phyloP scores from a whole-genome alignment of 176 grass and related monocot species.

The Aechmea fasciata region DNA sequence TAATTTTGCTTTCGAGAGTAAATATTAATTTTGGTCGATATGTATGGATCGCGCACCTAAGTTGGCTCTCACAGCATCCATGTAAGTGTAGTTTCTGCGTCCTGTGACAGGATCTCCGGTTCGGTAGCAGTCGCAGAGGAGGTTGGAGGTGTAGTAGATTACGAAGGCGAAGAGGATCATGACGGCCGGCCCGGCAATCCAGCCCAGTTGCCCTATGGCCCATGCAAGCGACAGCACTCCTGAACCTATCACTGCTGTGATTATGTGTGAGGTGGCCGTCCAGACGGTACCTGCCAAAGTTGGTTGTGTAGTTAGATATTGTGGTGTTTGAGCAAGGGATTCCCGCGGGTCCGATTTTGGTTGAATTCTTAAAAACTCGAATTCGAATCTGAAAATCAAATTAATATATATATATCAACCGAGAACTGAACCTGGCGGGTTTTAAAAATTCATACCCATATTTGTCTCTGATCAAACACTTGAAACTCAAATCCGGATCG shows the following conservation, averaged over 20 bases:
- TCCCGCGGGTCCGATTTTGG: no score
- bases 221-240: conserved; percentile 46
- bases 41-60: conserved; percentile 14
- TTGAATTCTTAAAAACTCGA: no score
- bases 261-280: conserved; percentile 58
- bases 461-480: no score
- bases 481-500: no score
- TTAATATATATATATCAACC: no score
- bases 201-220: conserved; percentile 43
- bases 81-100: conserved; percentile 53
- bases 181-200: conserved; percentile 35
- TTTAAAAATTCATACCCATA: no score
- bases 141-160: conserved; percentile 39
- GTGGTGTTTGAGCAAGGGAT: background rate
- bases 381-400: no score
- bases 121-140: conserved; percentile 42
- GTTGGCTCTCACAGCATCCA: conserved; percentile 47
- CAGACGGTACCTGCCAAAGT: conserved; percentile 28
- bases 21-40: no score
- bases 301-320: background rate
- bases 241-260: conserved; percentile 49
- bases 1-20: no score
- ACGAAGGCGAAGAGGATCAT: conserved; percentile 48
- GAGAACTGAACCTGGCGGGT: no score
- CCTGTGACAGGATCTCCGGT: conserved; percentile 35